These are phyloP conservation scores for Aspergillus novoparasiticus DNA, from an alignment of 2,329 filamentous ascomycete species.

Conservation along the genomic window DNA sequence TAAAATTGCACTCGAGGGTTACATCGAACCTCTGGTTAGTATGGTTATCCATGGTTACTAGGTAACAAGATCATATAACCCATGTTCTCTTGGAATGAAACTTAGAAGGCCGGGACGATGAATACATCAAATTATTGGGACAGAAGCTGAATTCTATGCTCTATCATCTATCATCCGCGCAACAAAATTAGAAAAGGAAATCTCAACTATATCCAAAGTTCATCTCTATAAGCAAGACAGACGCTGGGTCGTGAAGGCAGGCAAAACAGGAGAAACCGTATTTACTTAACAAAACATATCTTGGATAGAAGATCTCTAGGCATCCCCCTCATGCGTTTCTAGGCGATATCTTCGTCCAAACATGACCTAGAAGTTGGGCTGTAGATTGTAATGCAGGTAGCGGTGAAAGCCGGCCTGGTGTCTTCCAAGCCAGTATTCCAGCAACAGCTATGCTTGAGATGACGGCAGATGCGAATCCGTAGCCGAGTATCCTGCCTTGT, in stretches of 20 bases:
- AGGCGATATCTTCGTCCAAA: constrained; percentile 15
- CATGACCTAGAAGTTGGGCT: constrained; percentile 16
- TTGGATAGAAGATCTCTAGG: neutral
- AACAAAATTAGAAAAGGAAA: neutral
- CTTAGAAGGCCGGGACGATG: neutral
- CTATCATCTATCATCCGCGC: neutral
- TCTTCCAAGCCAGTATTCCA: constrained; percentile 35
- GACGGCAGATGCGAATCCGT: constrained; percentile 32
- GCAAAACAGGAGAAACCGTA: neutral
- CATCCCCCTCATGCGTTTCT: neutral
- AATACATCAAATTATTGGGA: neutral
- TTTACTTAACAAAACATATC: neutral
- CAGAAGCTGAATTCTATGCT: neutral
- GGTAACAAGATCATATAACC: neutral
- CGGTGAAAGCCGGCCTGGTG: constrained; percentile 26
- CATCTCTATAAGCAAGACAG: neutral
- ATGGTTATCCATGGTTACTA: no score
- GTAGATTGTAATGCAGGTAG: constrained; percentile 18
- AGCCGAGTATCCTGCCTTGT: constrained; percentile 66
- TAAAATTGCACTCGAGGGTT: no score
- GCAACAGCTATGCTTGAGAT: constrained; percentile 32
- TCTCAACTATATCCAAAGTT: neutral
- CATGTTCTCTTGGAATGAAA: neutral
- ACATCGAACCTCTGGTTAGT: no score
- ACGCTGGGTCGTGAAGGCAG: neutral